Conservation (phyloP, 2,329 filamentous ascomycete species). For the Fusarium tuaranense region DNA sequence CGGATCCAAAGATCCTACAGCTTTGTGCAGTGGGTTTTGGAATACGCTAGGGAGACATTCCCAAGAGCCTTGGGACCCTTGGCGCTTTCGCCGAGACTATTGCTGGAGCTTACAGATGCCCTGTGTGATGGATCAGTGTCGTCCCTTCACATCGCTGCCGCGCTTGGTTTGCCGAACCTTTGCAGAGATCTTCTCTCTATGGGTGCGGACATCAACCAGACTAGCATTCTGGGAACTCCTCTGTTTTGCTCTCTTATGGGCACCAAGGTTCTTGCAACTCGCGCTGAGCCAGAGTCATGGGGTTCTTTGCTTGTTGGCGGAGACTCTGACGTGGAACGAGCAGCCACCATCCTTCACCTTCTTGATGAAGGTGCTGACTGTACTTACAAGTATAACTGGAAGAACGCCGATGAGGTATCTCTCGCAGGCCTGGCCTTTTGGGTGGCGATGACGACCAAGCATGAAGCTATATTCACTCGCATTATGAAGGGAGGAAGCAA, state of each 20-base stretch:
- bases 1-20: conserved; percentile 39
- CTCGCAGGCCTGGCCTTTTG: conserved; percentile 44
- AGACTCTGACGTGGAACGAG: conserved; percentile 23
- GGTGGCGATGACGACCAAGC: conserved; percentile 36
- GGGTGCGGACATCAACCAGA: conserved; percentile 36
- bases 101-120: conserved; percentile 46
- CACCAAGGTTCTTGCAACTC: conserved; percentile 38
- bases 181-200: conserved; percentile 42
- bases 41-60: conserved; percentile 48
- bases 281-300: conserved; percentile 39
- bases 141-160: conserved; percentile 51
- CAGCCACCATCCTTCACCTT: conserved; percentile 38
- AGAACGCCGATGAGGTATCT: conserved; percentile 29
- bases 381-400: conserved; percentile 29
- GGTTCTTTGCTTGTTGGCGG: conserved; percentile 23
- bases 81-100: conserved; percentile 35
- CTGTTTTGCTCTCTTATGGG: conserved; percentile 52
- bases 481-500: conserved; percentile 27
- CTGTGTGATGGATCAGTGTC: conserved; percentile 45
- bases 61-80: conserved; percentile 40
- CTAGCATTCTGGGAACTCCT: conserved; percentile 46
- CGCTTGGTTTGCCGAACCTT: conserved; percentile 47
- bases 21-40: conserved; percentile 53
- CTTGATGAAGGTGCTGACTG: conserved; percentile 38
- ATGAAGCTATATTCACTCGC: conserved; percentile 41